A percentile compares a stretch with the other conserved stretches of the same genome.
These are phyloP conservation scores for Ascochyta rabiei DNA, from an alignment of 2,329 filamentous ascomycete genomes.

Conservation along the genomic window DNA sequence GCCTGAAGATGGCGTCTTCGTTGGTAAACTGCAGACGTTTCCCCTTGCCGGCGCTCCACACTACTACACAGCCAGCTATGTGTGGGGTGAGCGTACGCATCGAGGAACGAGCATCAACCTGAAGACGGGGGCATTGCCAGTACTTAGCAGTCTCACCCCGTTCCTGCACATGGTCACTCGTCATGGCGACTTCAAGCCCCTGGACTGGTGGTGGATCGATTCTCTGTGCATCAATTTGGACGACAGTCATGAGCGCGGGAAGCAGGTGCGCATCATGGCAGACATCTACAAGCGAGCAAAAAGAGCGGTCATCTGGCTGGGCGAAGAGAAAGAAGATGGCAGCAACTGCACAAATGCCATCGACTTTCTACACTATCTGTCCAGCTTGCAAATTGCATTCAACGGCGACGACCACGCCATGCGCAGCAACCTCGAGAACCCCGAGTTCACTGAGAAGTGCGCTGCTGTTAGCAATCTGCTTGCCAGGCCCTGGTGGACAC, in stretches of 20 bases:
- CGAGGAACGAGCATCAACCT: conserved; percentile 18
- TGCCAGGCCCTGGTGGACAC: conserved; percentile 36
- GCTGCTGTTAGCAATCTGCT: conserved; percentile 31
- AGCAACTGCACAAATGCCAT: conserved; percentile 35
- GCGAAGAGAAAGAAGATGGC: conserved; percentile 52
- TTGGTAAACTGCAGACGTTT: conserved; percentile 31
- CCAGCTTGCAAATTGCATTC: conserved; percentile 25
- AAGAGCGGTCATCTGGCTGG: conserved; percentile 33
- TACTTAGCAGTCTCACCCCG: conserved; percentile 28
- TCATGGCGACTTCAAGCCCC: conserved; percentile 27
- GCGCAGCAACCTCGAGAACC: conserved; percentile 23
- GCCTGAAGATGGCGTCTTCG: conserved; percentile 16
- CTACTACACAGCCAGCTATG: conserved; percentile 39
- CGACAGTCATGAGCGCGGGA: conserved; percentile 32
- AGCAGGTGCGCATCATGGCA: conserved; percentile 42
- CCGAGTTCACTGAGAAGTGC: conserved; percentile 27
- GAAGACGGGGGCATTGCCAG: conserved; percentile 22
- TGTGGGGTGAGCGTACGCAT: conserved; percentile 30
- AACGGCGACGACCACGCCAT: conserved; percentile 25
- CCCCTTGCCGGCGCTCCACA: conserved; percentile 31
- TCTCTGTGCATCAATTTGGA: conserved; percentile 38
- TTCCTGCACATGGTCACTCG: conserved; percentile 32
- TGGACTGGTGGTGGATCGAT: conserved; percentile 44
- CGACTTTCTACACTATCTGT: conserved; percentile 32
- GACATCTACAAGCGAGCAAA: conserved; percentile 35